phyloP scores from a whole-genome alignment of 208 protist genomes.

The Leishmania martiniquensis region DNA sequence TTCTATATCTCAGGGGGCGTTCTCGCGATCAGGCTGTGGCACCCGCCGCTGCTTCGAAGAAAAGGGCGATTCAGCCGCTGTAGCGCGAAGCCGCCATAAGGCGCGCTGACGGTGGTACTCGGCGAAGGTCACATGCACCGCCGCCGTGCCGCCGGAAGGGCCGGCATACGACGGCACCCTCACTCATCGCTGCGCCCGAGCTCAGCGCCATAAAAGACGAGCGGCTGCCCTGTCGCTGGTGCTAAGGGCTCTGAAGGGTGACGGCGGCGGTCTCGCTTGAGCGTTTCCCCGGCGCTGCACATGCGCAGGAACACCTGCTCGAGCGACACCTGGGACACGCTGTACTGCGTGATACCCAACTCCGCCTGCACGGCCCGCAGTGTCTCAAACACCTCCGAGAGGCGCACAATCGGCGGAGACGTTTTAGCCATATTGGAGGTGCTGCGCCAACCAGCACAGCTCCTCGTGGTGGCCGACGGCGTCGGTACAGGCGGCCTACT shows the following conservation, averaged over 20 bases:
- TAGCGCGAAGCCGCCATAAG: constrained; percentile 16
- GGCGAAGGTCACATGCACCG: constrained; percentile 27
- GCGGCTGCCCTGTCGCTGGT: not conserved
- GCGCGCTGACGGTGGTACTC: constrained; percentile 36
- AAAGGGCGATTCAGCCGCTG: constrained; percentile 2
- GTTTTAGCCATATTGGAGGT: not conserved
- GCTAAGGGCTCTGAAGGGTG: not conserved
- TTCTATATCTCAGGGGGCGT: not conserved
- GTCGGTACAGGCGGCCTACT: constrained; percentile 12
- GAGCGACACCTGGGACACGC: constrained; percentile 67
- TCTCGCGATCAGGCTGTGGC: constrained; percentile 15
- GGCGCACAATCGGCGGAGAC: constrained; percentile 18
- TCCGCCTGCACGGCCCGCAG: constrained; percentile 36
- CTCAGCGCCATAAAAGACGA: not conserved
- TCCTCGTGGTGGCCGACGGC: not conserved
- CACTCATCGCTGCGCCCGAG: not conserved
- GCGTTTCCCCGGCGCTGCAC: constrained; percentile 29
- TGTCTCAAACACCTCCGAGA: constrained; percentile 53
- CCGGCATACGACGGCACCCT: not conserved
- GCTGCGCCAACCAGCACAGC: not conserved
- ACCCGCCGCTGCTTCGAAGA: constrained; percentile 17
- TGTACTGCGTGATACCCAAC: constrained; percentile 74
- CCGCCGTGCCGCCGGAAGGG: not conserved
- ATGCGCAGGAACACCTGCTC: constrained; percentile 77
- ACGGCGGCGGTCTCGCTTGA: constrained; percentile 4